Percentiles rank a stretch among this genome's conserved stretches.
Conservation (phyloP, 2,329 filamentous ascomycete genomes). For the Diplodia mutila region DNA sequence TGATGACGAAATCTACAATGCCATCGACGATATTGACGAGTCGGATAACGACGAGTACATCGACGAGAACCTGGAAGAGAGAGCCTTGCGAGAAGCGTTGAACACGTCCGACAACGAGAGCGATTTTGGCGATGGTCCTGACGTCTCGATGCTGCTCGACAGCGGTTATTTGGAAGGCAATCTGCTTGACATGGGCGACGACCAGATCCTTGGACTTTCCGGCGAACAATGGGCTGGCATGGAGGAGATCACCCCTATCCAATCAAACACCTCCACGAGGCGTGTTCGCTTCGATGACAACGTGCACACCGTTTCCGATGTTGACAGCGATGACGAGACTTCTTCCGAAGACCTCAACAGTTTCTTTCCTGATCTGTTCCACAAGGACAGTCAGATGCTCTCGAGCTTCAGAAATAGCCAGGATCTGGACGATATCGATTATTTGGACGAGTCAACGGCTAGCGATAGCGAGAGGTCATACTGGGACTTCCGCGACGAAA, state of each 20-base stretch:
- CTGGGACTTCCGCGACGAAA: slow-evolving; percentile 64
- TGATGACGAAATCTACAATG: slow-evolving; percentile 62
- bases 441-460: slow-evolving; percentile 35
- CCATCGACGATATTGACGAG: slow-evolving; percentile 75
- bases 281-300: slow-evolving; percentile 75
- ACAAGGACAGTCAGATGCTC: slow-evolving; percentile 74
- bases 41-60: slow-evolving; percentile 74
- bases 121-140: slow-evolving; percentile 23
- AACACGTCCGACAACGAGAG: slow-evolving; percentile 25
- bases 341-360: slow-evolving; percentile 62
- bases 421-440: slow-evolving; percentile 64
- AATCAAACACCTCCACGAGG: slow-evolving; percentile 46
- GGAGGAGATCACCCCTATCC: slow-evolving; percentile 1
- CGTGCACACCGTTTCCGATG: slow-evolving; percentile 64
- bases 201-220: slow-evolving; percentile 3
- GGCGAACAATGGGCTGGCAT: slow-evolving; percentile 11
- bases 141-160: slow-evolving; percentile 35
- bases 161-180: slow-evolving; percentile 31
- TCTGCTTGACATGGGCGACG: slow-evolving; percentile 19
- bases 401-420: slow-evolving; percentile 74
- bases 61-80: slow-evolving; percentile 77
- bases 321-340: slow-evolving; percentile 39
- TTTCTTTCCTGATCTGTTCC: slow-evolving; percentile 77
- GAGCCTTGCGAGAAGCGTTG: slow-evolving; percentile 62
- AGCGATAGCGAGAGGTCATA: slow-evolving; percentile 54